Conservation (phyloP, 2,329 filamentous ascomycete genomes). For the Thelonectria olida region DNA sequence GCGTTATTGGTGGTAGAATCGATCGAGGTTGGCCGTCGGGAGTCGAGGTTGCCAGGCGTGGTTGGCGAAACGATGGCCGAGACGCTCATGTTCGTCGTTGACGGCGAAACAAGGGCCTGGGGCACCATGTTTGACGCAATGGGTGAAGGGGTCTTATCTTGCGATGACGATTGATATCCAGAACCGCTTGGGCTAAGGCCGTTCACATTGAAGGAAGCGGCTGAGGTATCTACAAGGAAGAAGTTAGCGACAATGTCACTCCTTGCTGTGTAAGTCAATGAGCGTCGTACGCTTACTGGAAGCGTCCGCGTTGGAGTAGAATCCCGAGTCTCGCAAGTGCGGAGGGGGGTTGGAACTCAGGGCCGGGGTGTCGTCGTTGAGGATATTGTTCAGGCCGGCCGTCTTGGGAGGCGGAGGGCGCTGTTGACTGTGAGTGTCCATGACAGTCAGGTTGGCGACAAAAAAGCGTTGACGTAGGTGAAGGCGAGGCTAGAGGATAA, state of each 20-base stretch:
- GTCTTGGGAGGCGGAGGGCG: conserved; percentile 44
- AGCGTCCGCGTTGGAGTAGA: conserved; percentile 54
- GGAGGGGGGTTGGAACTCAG: conserved; percentile 40
- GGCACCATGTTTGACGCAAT: conserved; percentile 60
- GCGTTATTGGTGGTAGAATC: conserved; percentile 44
- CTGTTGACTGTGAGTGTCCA: conserved; percentile 42
- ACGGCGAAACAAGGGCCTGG: conserved; percentile 64
- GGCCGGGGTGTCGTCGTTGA: conserved; percentile 47
- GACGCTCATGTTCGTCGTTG: conserved; percentile 70
- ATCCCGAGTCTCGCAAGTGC: conserved; percentile 53
- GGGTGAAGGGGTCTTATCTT: conserved; percentile 71
- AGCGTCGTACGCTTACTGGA: conserved; percentile 53
- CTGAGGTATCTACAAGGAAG: conserved; percentile 46
- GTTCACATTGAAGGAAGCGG: conserved; percentile 50
- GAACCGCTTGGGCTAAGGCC: conserved; percentile 54
- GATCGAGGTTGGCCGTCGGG: conserved; percentile 53
- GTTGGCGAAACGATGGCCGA: conserved; percentile 73
- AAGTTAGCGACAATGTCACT: conserved; percentile 29
- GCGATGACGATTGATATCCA: conserved; percentile 59
- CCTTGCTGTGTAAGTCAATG: conserved; percentile 24
- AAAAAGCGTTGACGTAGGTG: conserved; percentile 1
- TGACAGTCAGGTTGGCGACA: conserved; percentile 26
- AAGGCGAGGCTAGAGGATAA: conserved; percentile 4
- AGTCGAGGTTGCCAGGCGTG: conserved; percentile 52
- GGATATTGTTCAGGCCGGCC: conserved; percentile 50